Base-by-base conservation (phyloP, 2,329 filamentous ascomycete genomes). In the Furcasterigmium sp. region DNA sequence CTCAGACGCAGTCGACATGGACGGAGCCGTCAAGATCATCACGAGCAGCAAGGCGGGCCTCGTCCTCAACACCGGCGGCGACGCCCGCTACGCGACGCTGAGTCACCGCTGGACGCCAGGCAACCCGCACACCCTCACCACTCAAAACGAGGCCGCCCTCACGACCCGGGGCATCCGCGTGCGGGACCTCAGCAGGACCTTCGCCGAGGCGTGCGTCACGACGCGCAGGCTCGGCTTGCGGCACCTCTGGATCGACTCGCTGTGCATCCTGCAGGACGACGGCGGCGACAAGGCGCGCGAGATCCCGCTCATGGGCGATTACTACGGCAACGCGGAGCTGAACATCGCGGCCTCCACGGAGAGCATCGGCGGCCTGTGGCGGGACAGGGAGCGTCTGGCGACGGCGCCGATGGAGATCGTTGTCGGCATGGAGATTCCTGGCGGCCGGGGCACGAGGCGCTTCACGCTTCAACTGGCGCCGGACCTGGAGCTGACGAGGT, bases 241-340 rank as follows among this genome's bases (percentile, higher is more conserved):
- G 0, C 57, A 58, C 34, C 21, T 51, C 15, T 53, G 47, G 50
- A 46, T 48, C 29, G 48, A 51, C 18, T 42, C 44, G 34, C 8
- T 52, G 6, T 54, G 51, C 45, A 54, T 55, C 10, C 28, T 52
- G 6, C 50, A 53, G 5, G 46, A 54, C 14, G 43, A 42, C 19
- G n/a, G 37, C 3, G 37, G 39, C 1, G 50, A 55, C 30, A 51
- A 51, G 50, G 38, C 15, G 3, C 25, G 26, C 25, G 51, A 55
- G 29, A 48, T 46, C 4, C 20, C 46, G 1, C 38, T 17, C 14
- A 51, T 53, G 47, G 39, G 44, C 8, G 36, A 46, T 1, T 41
- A 51, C 3, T 53, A 54, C 11, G n/a, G 36, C 0, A 46, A 54
- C 8, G 46, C 51, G 2, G 28, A 36, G 1, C 34, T 46, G 18